Base-by-base conservation (phyloP, 441 rosid species). In the Bruguiera hainesii region DNA sequence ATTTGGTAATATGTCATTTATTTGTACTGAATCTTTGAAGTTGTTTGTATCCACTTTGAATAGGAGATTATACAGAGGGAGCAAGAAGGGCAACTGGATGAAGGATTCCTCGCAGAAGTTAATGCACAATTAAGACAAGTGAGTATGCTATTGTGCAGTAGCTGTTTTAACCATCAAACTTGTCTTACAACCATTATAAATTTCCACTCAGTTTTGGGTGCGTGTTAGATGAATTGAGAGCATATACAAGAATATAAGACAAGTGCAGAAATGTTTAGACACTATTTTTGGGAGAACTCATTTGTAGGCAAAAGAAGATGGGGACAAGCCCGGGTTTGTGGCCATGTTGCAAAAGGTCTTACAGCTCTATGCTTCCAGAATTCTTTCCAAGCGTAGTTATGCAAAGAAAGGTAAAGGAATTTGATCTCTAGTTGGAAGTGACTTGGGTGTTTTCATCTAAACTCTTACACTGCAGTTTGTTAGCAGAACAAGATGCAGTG, bases 281-380 rank as follows among this genome's bases (percentile, higher is more conserved):
- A 10, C 66, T 69, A 6, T 57, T 6, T 25, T 42, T 55, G 19
- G 49, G 52, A 62, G 25, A 55, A 60, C 37, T 66, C 66, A 46
- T 69, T 73, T 80, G 68, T 82, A 89, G 96, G 94, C 93, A 70
- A 87, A 87, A 82, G 91, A 87, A 87, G 98, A 91, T 74, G 79
- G 68, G 67, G 96, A 91, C 76, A 94, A 88, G 75, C 98, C 96
- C 3, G 97, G 98, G 63, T 93, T 91, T 61, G 85, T 73, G 63
- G 96, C 97, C 61, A 94, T 91, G 98, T 72, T 94, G 73, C 98
- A 84, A 76, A 94, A 91, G 73, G 96, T 91, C 75, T 80, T 94
- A 72, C 97, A 89, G 75, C 86, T 89, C 68, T 94, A 91, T 76
- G 95, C 98, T 75, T 87, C 96, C 53, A 81, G 10, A 9, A 58